Evolutionary conservation across 768 basidiomycete species (phyloP), one percentile per base, ranked within the genome.

Genomic region (Solioccasus polychromus): DNA sequence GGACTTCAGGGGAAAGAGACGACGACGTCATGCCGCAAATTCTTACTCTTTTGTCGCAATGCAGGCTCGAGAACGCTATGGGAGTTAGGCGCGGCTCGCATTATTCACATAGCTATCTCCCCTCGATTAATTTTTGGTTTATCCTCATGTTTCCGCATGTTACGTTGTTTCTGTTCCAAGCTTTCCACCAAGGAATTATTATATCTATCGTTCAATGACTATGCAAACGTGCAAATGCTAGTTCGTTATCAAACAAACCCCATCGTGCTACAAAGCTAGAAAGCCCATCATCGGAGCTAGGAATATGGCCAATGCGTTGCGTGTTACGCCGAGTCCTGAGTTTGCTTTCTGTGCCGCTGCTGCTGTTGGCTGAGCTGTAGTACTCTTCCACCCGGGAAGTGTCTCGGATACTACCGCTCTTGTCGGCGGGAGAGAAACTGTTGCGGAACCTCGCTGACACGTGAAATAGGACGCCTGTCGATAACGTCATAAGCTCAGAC

Each of bases 401-500:
- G 85, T 88, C 29, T 83, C 77, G 9, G 80, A 74, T 50, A 78
- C 68, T 15, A 89, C 85, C 10, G 82, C 62, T n/a, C 82, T 77
- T 31, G 88, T 90, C 18, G 78, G 55, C 35, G 76, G 68, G 35
- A 80, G 59, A 24, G 77, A 69, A 32, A 58, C 68, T 18, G 79
- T 80, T 11, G 78, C 71, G 4, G 72, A 72, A 20, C 88, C 88
- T 55, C 79, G 77, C 64, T 88, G 78, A 54, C 88, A 89, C 5
- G 74, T 77, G 56, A 88, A 77, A 70, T 89, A 92, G 50, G 72
- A 83, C 35, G 70, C 83, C 83, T 85, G 48, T 9, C 28, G 31
- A 23, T 30, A 30, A 46, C 14, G 4, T n/a, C 4, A 12, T 60
- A 30, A 52, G 53, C n/a, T 37, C 18, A 14, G 23, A 23, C 35